Evolutionary conservation across 768 basidiomycete species (phyloP).

Genomic region (Lentinula guzmanii): DNA sequence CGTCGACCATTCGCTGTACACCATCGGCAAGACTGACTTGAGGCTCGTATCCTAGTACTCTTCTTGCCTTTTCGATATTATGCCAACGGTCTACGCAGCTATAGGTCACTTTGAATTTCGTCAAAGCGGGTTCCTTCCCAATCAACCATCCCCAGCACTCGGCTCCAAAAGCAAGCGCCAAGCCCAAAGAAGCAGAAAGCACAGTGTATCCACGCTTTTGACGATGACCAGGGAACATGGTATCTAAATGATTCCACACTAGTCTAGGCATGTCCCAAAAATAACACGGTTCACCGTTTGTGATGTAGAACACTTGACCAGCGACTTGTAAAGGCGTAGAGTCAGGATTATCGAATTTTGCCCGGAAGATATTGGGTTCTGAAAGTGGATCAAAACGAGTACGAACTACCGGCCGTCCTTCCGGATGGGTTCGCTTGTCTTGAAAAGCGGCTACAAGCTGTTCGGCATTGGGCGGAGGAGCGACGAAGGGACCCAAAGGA

Average conservation of each 20-base stretch:
- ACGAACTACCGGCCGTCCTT: conserved; percentile 54
- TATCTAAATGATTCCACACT: conserved; percentile 71
- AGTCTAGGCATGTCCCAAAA: conserved; percentile 92
- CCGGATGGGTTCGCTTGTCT: conserved; percentile 27
- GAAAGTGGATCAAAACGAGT: conserved; percentile 81
- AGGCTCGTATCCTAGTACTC: conserved; percentile 92
- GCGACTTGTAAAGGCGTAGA: conserved; percentile 70
- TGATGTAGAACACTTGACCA: conserved; percentile 93
- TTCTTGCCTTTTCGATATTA: conserved; percentile 90
- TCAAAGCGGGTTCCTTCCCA: conserved; percentile 82
- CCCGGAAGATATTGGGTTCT: conserved; percentile 45
- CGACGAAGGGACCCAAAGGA: conserved; percentile 78
- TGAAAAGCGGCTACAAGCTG: conserved; percentile 54
- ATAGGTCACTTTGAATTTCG: conserved; percentile 76
- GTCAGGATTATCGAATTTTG: conserved; percentile 37
- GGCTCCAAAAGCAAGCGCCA: conserved; percentile 62
- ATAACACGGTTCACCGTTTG: conserved; percentile 92
- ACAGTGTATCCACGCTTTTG: conserved; percentile 29
- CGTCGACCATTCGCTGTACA: conserved; percentile 70
- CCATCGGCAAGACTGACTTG: conserved; percentile 87
- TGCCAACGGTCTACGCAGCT: conserved; percentile 79
- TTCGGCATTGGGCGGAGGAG: conserved; percentile 51
- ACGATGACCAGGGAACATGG: conserved; percentile 51
- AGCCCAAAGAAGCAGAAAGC: conserved; percentile 59
- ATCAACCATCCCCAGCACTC: conserved; percentile 71